Evolutionary conservation across 345 rosid species (phyloP).

Genomic region (Citrus australasica): DNA sequence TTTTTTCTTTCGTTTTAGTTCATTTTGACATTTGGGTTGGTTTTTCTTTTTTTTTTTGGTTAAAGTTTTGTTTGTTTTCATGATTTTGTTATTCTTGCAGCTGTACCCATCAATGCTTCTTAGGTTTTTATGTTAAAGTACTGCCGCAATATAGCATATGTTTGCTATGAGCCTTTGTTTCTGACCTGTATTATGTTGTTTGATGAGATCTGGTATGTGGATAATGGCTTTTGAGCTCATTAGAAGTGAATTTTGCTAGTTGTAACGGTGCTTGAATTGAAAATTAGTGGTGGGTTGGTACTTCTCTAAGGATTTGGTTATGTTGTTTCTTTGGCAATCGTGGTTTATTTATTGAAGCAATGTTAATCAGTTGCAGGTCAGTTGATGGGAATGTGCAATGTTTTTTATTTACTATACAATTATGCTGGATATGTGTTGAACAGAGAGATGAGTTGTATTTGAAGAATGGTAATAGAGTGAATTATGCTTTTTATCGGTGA

Average conservation of each 20-base stretch:
- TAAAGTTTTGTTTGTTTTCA: background rate
- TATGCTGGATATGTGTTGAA: background rate
- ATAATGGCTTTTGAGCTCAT: background rate
- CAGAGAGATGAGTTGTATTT: background rate
- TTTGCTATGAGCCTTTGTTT: background rate
- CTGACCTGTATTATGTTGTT: constrained; percentile 1
- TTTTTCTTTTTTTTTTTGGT: background rate
- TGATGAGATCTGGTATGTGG: constrained; percentile 13
- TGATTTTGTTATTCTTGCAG: constrained; percentile 2
- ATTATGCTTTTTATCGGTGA: background rate
- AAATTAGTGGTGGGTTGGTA: background rate
- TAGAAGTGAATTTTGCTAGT: constrained; percentile 5
- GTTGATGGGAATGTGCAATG: background rate
- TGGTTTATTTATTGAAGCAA: background rate
- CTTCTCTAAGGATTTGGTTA: background rate
- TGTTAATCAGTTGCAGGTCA: constrained; percentile 1
- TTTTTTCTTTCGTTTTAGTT: background rate
- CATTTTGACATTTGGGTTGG: background rate
- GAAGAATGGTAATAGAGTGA: background rate
- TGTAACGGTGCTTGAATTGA: background rate
- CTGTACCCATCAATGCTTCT: background rate
- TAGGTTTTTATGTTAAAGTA: constrained; percentile 15
- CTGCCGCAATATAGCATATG: background rate
- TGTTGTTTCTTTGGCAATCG: background rate
- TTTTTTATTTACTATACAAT: background rate